Evolutionary conservation across 2,329 filamentous ascomycete genomes (phyloP), one percentile per base, ranked within the genome.

Genomic region (Colletotrichum caudatum): DNA sequence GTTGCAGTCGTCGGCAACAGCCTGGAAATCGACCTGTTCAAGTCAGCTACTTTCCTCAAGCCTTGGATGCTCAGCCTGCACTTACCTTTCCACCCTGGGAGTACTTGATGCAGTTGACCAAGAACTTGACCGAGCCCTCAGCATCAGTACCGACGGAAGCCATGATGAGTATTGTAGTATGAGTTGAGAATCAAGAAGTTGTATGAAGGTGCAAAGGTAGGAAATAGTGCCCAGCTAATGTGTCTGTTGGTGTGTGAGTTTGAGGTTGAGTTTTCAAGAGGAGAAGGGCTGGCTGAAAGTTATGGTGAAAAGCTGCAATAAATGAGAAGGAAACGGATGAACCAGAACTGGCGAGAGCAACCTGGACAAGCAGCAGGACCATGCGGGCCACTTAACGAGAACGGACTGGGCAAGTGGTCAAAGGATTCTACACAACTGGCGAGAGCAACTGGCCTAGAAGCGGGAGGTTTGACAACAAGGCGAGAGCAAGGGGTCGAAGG

Each of bases 101-200:
- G 79, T 90, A 81, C 64, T 86, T 85, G 78, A 93, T 91, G 80
- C 91, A 93, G 64, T 84, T 84, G 60, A 93, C 85, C 33, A 93
- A 83, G 78, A 93, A 92, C 73, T 86, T 87, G 80, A 93, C 85
- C 75, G 92, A 90, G 0, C 81, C 80, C 37, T 89, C 84, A 26
- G 87, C 82, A 37, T 88, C 85, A 29, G 71, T 75, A 37, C 64
- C 64, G 29, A 66, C 61, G 35, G 65, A 62, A 60, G 71, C 50
- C 63, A 74, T 71, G 18, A 70, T 78, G 63, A 60, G 4, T 5
- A 20, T 37, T 6, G 35, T 46, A 16, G 50, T n/a, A 5, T 12
- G 37, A 26, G 37, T 44, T 46, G 26, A 35, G 50, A 3, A 12
- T 54, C 14, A 18, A 33, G 16, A 11, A 39, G 44, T 3, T 35